Evolutionary conservation across 2,329 filamentous ascomycete genomes (phyloP), one percentile per base, ranked within the genome.

Genomic region (Colletotrichum kahawae): DNA sequence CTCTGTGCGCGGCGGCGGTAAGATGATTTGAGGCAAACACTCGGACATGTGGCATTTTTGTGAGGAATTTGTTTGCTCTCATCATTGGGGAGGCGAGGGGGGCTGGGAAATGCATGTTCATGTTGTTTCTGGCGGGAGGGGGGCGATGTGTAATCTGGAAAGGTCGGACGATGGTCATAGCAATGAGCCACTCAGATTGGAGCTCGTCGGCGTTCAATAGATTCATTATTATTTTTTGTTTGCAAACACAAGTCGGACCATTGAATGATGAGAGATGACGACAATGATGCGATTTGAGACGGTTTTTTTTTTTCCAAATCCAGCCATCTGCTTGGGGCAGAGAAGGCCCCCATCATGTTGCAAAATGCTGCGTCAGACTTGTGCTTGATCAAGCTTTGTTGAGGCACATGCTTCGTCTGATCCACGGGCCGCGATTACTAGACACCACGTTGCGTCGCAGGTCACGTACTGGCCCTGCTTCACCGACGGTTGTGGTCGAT

Each of bases 141-240:
- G 68, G 24, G 10, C 14, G 43, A n/a, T 56, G 43, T 68, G 43
- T 68, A 68, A 59, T 43, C 34, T 24, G 24, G 18, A 31, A 8
- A 73, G 33, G 63, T 64, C 29, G 34, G 63, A 59, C 69, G 48
- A 72, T 27, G 70, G 73, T 65, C 57, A 68, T 54, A 65, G 57
- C 69, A 75, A 63, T 54, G 69, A 73, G 69, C 63, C 64, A 68
- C 57, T 51, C n/a, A 72, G 24, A 68, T 75, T 75, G 73, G 27
- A 73, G 51, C 65, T 72, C 29, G 34, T 64, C 36, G 64, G 64
- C 57, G 57, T 59, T 68, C 7, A 68, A 59, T 63, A 48, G 12
- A 68, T 71, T 13, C 21, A 38, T 63, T 62, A 48, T 29, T 31
- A 34, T 18, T 24, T 59, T 59, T 29, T 24, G 18, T 16, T 13